Conservation (phyloP, 352 stramenopile genomes). For the Globisporangium cylindrosporum region DNA sequence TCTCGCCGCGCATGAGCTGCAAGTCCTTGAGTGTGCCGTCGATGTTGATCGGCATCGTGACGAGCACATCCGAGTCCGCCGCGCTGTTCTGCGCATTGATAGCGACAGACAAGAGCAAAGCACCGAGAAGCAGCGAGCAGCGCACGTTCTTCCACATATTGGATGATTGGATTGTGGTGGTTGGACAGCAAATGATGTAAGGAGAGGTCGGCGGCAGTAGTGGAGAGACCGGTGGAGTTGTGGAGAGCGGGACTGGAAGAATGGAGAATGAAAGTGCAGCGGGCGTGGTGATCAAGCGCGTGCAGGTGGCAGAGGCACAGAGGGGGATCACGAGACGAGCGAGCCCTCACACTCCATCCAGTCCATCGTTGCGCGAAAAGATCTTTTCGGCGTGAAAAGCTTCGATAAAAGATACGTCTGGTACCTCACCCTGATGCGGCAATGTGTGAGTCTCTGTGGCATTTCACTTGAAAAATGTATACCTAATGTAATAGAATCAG, state of each 20-base stretch:
- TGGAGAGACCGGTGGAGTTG: not conserved
- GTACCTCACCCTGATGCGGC: slow-evolving; percentile 1
- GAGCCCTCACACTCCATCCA: not conserved
- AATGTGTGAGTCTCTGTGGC: slow-evolving; percentile 1
- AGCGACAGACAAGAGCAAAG: slow-evolving; percentile 18
- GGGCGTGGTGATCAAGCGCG: not conserved
- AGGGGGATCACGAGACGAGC: not conserved
- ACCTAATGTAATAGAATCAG: not conserved
- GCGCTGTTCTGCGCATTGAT: slow-evolving; percentile 22
- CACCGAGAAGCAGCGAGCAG: slow-evolving; percentile 24
- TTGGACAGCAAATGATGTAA: slow-evolving; percentile 13
- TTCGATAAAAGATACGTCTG: slow-evolving; percentile 19
- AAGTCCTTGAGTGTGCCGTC: slow-evolving; percentile 60
- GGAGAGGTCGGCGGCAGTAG: not conserved
- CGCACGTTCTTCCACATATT: slow-evolving; percentile 19
- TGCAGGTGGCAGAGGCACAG: not conserved
- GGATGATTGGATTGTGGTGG: not conserved
- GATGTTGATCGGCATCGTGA: slow-evolving; percentile 66
- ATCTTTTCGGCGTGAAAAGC: slow-evolving; percentile 19
- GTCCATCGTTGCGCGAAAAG: slow-evolving; percentile 7
- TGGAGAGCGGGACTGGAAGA: not conserved
- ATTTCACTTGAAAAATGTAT: not conserved
- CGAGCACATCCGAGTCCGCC: slow-evolving; percentile 40
- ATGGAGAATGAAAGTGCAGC: slow-evolving; percentile 1
- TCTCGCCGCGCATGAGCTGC: slow-evolving; percentile 67